A percentile compares a stretch with the other conserved stretches of the same genome.
These are phyloP conservation scores for Phytophthora citrophthora DNA, from an alignment of 352 stramenopile genomes.

Conservation along the genomic window DNA sequence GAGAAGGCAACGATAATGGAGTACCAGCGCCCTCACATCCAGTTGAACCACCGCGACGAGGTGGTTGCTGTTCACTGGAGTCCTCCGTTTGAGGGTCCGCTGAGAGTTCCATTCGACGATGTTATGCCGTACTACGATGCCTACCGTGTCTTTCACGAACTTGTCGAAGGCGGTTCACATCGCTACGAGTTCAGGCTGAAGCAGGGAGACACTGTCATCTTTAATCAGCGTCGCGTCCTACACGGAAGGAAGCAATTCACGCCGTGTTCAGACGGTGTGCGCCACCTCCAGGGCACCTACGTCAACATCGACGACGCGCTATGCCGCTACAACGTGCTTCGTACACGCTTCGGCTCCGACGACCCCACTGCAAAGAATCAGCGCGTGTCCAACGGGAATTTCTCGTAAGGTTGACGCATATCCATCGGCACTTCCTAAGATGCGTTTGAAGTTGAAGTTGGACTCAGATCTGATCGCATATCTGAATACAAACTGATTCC, in stretches of 20 bases:
- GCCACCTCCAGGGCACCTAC: conserved; percentile 88
- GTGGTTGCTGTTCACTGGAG: conserved; percentile 94
- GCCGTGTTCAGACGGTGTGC: conserved; percentile 67
- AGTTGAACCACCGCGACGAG: conserved; percentile 82
- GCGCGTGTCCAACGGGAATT: conserved; percentile 77
- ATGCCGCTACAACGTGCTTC: conserved; percentile 84
- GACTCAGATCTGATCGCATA: conserved; percentile 12
- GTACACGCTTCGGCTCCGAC: conserved; percentile 53
- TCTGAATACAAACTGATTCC: conserved; percentile 6
- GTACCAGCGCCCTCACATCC: conserved; percentile 94
- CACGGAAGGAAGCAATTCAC: conserved; percentile 84
- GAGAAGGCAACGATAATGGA: conserved; percentile 92
- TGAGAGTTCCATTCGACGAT: conserved; percentile 80
- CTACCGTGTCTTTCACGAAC: conserved; percentile 80
- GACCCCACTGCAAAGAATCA: conserved; percentile 62
- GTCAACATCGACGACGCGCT: conserved; percentile 89
- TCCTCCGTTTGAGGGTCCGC: conserved; percentile 94
- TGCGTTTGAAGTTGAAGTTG: conserved; percentile 16
- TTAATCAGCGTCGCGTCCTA: conserved; percentile 85
- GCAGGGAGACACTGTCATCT: conserved; percentile 84
- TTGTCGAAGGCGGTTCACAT: conserved; percentile 78
- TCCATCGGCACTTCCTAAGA: neutral
- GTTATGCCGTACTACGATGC: conserved; percentile 82
- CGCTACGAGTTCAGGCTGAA: conserved; percentile 82
- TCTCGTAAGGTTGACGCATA: conserved; percentile 40